These are phyloP conservation scores for Camptophora hylomeconis DNA, from an alignment of 2,329 filamentous ascomycete species.

Conservation along the genomic window DNA sequence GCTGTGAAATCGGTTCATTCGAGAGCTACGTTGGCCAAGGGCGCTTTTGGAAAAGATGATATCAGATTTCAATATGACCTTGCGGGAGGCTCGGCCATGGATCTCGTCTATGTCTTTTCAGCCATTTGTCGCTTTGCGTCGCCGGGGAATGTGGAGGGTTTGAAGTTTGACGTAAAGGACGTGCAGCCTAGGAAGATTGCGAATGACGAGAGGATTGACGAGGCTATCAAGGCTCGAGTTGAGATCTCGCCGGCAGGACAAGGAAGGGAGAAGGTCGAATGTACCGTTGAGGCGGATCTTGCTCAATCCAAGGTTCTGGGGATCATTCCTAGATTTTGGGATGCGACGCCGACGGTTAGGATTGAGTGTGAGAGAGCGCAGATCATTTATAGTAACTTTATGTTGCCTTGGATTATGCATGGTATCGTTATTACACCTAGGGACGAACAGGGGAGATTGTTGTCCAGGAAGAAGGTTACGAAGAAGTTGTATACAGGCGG, in stretches of 20 bases:
- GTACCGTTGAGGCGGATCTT: too few species aligned
- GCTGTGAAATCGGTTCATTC: constrained; percentile 2
- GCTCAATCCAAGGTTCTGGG: too few species aligned
- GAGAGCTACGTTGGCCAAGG: background rate
- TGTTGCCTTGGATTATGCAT: constrained; percentile 3
- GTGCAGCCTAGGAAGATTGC: background rate
- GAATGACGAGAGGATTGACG: constrained; percentile 3
- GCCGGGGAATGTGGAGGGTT: too few species aligned
- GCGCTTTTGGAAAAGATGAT: constrained; percentile 1
- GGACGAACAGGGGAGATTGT: background rate
- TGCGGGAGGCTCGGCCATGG: constrained; percentile 7
- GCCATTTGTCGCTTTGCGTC: too few species aligned
- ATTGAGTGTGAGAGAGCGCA: constrained; percentile 5
- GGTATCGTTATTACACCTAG: constrained; percentile 5
- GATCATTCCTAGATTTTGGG: constrained; percentile 1
- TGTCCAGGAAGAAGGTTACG: background rate
- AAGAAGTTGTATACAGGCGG: constrained; percentile 5
- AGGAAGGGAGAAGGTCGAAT: too few species aligned
- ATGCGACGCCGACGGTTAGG: background rate
- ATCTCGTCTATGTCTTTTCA: too few species aligned
- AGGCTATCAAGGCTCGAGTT: constrained; percentile 1
- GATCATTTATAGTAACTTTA: constrained; percentile 5
- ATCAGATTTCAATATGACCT: constrained; percentile 10
- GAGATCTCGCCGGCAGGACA: too few species aligned
- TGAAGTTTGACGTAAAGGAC: constrained; percentile 3